Conservation (phyloP, 2,329 filamentous ascomycete species). For the Clarireedia homoeocarpa region DNA sequence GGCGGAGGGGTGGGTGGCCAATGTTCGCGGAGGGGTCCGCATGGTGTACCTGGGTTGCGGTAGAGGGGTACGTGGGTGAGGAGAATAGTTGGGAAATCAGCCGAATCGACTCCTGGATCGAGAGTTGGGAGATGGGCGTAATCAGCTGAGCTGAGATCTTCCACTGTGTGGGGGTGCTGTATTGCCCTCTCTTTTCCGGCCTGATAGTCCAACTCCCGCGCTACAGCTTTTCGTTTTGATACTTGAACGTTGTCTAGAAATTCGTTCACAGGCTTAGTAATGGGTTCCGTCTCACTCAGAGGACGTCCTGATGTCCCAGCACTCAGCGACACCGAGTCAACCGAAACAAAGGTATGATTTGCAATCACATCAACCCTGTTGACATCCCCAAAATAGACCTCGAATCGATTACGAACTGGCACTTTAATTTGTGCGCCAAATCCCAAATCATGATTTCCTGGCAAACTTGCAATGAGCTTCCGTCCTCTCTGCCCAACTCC, state of each 20-base stretch:
- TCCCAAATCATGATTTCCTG: constrained; percentile 91
- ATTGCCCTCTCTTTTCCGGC: constrained; percentile 49
- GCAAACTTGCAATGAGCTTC: constrained; percentile 76
- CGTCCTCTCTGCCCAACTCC: constrained; percentile 56
- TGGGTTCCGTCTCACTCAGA: constrained; percentile 42
- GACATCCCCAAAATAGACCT: constrained; percentile 81
- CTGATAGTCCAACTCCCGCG: constrained; percentile 59
- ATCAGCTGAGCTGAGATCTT: constrained; percentile 38
- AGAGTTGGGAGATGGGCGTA: constrained; percentile 33
- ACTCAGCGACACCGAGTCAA: constrained; percentile 83
- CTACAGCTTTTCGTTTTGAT: constrained; percentile 59
- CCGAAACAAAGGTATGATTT: constrained; percentile 90
- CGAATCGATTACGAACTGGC: constrained; percentile 74
- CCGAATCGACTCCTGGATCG: constrained; percentile 36
- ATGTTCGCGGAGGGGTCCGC: constrained; percentile 77
- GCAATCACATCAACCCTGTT: constrained; percentile 87
- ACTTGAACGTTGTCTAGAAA: constrained; percentile 64
- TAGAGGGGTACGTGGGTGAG: constrained; percentile 89
- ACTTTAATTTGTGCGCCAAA: constrained; percentile 81
- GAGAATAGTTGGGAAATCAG: constrained; percentile 76
- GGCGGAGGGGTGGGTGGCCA: constrained; percentile 63
- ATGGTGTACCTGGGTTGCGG: constrained; percentile 73
- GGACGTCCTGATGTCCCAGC: constrained; percentile 47
- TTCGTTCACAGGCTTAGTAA: constrained; percentile 69
- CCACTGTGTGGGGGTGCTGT: constrained; percentile 49